Evolutionary conservation across 305 asterid species (phyloP), one percentile per base, ranked within the genome.

Genomic region (Euphrasia arctica): DNA sequence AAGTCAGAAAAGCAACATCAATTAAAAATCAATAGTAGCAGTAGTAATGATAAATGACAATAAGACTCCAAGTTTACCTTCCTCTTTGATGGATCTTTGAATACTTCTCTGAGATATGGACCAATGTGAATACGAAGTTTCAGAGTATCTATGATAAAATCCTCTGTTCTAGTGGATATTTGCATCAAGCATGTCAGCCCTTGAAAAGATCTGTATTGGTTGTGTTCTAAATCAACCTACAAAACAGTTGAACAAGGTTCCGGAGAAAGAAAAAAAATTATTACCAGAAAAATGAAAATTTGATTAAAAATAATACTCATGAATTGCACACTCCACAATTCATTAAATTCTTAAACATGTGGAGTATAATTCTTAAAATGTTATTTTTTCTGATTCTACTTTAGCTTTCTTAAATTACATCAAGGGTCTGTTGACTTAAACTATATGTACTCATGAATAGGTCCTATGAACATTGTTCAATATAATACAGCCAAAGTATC

Each of bases 131-230:
- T 67, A 25, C 97, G 96, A 43, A 94, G 91, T 74, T 83, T 94
- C 78, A 94, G 81, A 14, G 97, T 90, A 79, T 94, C 99, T 62
- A 94, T 85, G 27, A 88, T 82, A 82, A 88, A 94, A 74, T 94
- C 99, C 76, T 90, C 99, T 51, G 84, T 79, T 78, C 99, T 79
- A 10, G 99, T 94, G 68, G 99, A 94, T 81, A 94, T 86, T 83
- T 94, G 99, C 99, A 94, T 90, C 83, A 94, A 74, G 73, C 99
- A 94, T 52, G 99, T 94, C 75, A 94, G 65, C 27, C 99, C 99
- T 82, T 94, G 99, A 79, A 88, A 94, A 41, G 99, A 94, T 67
- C 99, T 78, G 71, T 90, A 90, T 79, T 88, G 97, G 71, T 94
- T 90, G 77, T 94, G 99, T 71, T 94, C 99, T 85, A 94, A 81